These are phyloP conservation scores for Tolypocladium endophyticum DNA, from an alignment of 2,329 filamentous ascomycete genomes.

Conservation along the genomic window DNA sequence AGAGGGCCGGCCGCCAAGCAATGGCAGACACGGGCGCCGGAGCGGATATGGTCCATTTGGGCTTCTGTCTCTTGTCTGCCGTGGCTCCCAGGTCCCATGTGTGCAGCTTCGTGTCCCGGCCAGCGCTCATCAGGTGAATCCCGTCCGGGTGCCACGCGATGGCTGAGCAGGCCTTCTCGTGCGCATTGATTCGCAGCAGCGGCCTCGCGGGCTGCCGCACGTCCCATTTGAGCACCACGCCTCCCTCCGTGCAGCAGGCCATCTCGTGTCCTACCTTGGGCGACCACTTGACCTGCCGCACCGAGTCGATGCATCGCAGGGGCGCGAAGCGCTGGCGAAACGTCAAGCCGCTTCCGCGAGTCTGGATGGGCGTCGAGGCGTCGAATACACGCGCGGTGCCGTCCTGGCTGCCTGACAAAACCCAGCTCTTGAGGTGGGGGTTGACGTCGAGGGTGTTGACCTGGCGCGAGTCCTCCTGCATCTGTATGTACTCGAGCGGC, in stretches of 20 bases:
- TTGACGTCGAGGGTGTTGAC: slow-evolving; percentile 55
- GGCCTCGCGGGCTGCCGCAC: slow-evolving; percentile 43
- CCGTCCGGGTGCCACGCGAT: slow-evolving; percentile 61
- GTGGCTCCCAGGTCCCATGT: slow-evolving; percentile 54
- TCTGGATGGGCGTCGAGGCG: slow-evolving; percentile 36
- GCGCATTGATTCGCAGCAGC: slow-evolving; percentile 48
- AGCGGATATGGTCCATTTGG: slow-evolving; percentile 50
- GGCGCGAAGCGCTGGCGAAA: slow-evolving; percentile 36
- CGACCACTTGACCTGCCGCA: slow-evolving; percentile 56
- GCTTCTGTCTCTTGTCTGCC: slow-evolving; percentile 53
- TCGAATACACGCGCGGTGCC: slow-evolving; percentile 53
- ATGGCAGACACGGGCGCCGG: slow-evolving; percentile 49
- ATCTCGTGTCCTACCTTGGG: slow-evolving; percentile 50
- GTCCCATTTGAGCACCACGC: slow-evolving; percentile 55
- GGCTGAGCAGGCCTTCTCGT: slow-evolving; percentile 48
- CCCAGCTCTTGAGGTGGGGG: slow-evolving; percentile 44
- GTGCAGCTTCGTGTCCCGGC: slow-evolving; percentile 49
- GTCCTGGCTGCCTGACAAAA: slow-evolving; percentile 55
- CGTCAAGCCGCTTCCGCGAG: slow-evolving; percentile 36
- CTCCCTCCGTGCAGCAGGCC: slow-evolving; percentile 53
- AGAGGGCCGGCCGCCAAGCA: slow-evolving; percentile 53
- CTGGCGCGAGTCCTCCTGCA: slow-evolving; percentile 51
- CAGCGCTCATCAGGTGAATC: slow-evolving; percentile 53
- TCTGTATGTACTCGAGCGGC: slow-evolving; percentile 45
- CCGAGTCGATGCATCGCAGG: slow-evolving; percentile 27